Conservation (phyloP, 345 rosid species). For the Salix viminalis region DNA sequence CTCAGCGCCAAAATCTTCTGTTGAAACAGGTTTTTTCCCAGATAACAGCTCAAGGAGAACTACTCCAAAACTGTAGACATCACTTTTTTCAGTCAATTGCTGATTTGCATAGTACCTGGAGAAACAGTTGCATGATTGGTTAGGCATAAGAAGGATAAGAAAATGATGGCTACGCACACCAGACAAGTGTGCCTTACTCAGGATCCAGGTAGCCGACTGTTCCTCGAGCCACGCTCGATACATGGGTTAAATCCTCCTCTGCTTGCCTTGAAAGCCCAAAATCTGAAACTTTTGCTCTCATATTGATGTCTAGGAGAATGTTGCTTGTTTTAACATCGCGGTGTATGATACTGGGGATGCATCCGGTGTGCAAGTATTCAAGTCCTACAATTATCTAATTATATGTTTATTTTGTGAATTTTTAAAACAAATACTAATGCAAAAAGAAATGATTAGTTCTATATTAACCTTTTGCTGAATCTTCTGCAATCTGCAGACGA, state of each 20-base stretch:
- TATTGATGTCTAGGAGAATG: constrained; percentile 78
- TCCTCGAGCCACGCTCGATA: constrained; percentile 91
- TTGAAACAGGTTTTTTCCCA: constrained; percentile 79
- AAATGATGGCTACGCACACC: background rate
- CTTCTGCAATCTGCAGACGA: constrained; percentile 79
- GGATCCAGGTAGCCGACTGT: constrained; percentile 97
- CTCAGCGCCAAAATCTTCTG: constrained; percentile 82
- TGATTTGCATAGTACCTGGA: constrained; percentile 86
- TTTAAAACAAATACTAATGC: background rate
- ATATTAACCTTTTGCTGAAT: constrained; percentile 85
- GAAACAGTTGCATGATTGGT: background rate
- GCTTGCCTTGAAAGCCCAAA: constrained; percentile 96
- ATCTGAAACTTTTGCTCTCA: constrained; percentile 97
- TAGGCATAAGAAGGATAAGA: background rate
- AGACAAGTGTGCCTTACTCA: constrained; percentile 48
- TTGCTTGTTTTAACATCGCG: constrained; percentile 95
- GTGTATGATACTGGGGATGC: constrained; percentile 92
- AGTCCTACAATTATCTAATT: constrained; percentile 68
- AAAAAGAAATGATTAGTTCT: constrained; percentile 6
- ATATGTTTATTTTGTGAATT: constrained; percentile 19
- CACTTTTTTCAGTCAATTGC: constrained; percentile 91
- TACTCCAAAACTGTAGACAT: constrained; percentile 95
- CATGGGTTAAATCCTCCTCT: constrained; percentile 84
- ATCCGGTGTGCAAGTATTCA: constrained; percentile 93
- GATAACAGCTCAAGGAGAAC: constrained; percentile 92